Percentiles rank a stretch among this genome's conserved stretches.
Evolutionary conservation across 148 eudicot genomes (phyloP).

Genomic region (Arbutus unedo): DNA sequence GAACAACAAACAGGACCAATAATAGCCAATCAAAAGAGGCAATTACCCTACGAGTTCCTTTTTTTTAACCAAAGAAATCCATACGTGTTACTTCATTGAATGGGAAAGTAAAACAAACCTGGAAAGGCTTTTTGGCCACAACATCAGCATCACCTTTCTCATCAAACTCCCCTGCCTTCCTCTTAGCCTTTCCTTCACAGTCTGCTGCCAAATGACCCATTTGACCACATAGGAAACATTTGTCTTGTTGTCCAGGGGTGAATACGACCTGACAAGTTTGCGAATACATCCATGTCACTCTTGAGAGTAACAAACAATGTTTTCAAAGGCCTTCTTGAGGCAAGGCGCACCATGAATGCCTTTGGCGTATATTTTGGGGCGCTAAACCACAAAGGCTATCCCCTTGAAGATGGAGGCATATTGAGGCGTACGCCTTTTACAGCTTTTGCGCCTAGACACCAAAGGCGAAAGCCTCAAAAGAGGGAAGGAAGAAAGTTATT

Average conservation of each 20-base stretch:
- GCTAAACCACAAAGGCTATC: too few relatives aligned
- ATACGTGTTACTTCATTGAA: background rate
- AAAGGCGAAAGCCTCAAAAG: too few relatives aligned
- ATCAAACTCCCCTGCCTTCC: slow-evolving; percentile 90
- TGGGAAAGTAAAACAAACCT: slow-evolving; percentile 45
- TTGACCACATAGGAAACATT: slow-evolving; percentile 94
- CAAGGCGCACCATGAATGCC: too few relatives aligned
- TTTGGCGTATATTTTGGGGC: too few relatives aligned
- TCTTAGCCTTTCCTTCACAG: slow-evolving; percentile 92
- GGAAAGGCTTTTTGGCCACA: slow-evolving; percentile 73
- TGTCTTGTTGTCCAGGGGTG: slow-evolving; percentile 85
- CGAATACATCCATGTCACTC: background rate
- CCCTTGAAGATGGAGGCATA: too few relatives aligned
- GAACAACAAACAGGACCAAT: slow-evolving; percentile 8
- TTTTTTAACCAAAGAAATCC: background rate
- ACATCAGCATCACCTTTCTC: slow-evolving; percentile 66
- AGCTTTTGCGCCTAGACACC: too few relatives aligned
- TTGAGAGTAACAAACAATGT: background rate
- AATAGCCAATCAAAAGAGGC: slow-evolving; percentile 2
- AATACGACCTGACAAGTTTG: slow-evolving; percentile 54
- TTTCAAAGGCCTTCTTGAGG: too few relatives aligned
- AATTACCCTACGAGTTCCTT: background rate
- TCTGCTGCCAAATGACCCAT: slow-evolving; percentile 84
- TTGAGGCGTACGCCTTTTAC: too few relatives aligned
- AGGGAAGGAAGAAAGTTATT: too few relatives aligned